Conservation (phyloP, 257 asterid species). For the Primulina eburnea region DNA sequence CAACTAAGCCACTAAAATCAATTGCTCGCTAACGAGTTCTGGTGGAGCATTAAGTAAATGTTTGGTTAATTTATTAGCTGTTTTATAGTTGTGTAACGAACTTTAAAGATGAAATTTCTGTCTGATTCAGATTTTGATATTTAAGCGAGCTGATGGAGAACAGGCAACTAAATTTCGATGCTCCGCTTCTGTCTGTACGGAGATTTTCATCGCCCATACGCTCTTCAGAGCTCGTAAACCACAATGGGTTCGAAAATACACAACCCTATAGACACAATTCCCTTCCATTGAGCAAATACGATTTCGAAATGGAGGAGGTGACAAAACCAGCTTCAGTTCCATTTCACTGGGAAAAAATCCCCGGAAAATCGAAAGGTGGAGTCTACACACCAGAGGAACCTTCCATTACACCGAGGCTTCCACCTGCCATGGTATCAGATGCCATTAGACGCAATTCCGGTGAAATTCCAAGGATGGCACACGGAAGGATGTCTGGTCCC, state of each 20-base stretch:
- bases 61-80: not conserved
- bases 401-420: conserved; percentile 17
- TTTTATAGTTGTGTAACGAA: not conserved
- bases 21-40: not conserved
- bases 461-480: not conserved
- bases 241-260: conserved; percentile 33
- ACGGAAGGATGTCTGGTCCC: not conserved
- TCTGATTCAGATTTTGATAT: not conserved
- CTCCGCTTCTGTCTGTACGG: conserved; percentile 78
- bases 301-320: conserved; percentile 47
- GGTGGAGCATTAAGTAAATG: not conserved
- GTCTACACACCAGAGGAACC: conserved; percentile 42
- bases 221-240: conserved; percentile 40
- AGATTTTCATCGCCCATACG: conserved; percentile 47
- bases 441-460: conserved; percentile 40
- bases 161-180: conserved; percentile 70
- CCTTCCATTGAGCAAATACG: conserved; percentile 37
- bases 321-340: conserved; percentile 84
- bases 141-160: conserved; percentile 51
- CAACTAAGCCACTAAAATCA: not conserved
- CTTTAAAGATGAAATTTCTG: no score
- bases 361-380: conserved; percentile 68
- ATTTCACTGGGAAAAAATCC: conserved; percentile 78
- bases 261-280: conserved; percentile 45
- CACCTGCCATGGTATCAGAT: conserved; percentile 3